phyloP scores from a whole-genome alignment of 352 stramenopile species.

The Globisporangium cystogenes region DNA sequence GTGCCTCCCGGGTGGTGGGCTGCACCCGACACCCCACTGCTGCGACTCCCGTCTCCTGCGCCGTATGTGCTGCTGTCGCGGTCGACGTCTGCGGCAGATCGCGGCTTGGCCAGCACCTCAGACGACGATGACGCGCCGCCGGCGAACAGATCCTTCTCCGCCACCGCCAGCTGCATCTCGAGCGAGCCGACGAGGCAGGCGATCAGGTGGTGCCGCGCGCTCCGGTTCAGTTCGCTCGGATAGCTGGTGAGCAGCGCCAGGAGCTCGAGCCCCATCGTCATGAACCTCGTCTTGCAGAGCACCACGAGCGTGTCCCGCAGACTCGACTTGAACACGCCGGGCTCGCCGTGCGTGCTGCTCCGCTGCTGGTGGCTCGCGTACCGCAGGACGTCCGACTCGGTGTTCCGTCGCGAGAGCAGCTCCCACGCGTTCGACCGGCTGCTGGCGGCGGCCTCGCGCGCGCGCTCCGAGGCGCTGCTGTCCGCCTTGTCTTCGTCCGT shows the following conservation, averaged over 20 bases:
- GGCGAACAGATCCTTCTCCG: slow-evolving; percentile 50
- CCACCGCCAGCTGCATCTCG: slow-evolving; percentile 39
- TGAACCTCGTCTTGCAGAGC: slow-evolving; percentile 64
- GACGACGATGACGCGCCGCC: neutral
- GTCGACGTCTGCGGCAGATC: too few species aligned
- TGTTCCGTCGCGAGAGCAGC: slow-evolving; percentile 10
- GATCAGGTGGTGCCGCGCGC: slow-evolving; percentile 46
- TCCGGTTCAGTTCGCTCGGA: slow-evolving; percentile 30
- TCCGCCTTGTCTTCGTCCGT: slow-evolving; percentile 9
- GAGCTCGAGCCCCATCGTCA: slow-evolving; percentile 66
- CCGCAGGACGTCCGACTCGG: slow-evolving; percentile 17
- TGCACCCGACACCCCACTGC: neutral
- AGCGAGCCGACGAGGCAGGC: slow-evolving; percentile 59
- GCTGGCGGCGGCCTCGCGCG: neutral
- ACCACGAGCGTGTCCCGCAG: slow-evolving; percentile 27
- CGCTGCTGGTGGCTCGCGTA: slow-evolving; percentile 8
- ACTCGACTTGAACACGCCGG: slow-evolving; percentile 17
- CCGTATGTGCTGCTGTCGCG: neutral
- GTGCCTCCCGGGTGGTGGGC: neutral
- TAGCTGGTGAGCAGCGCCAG: slow-evolving; percentile 69
- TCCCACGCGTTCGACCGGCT: slow-evolving; percentile 14
- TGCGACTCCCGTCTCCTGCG: neutral
- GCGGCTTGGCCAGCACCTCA: slow-evolving; percentile 3
- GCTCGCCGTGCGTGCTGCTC: neutral
- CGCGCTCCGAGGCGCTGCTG: neutral